Evolutionary conservation across 164 flowering plant species (phyloP), one percentile per base, ranked within the genome.

Genomic region (Aristolochia contorta): DNA sequence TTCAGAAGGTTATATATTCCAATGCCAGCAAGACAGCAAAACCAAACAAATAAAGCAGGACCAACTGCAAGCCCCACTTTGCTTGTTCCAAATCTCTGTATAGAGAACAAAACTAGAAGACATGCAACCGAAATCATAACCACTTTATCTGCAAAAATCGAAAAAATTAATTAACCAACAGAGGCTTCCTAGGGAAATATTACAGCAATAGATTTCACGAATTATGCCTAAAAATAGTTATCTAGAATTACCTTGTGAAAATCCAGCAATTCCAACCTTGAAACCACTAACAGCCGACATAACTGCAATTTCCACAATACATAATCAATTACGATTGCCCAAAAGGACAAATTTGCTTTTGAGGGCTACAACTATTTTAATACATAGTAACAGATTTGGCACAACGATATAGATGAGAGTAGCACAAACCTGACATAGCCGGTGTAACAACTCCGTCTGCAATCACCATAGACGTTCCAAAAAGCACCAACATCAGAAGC

Each of bases 371-470:
- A 37, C 43, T 10, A 37, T 37, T 37, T 37, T 37, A 37, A 37
- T 37, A 37, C 43, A 27, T 27, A 37, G 43, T 37, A 6, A 37
- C 43, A 37, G 1, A 37, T 6, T 8, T 4, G 43, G 5, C 43
- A 52, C 58, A 20, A n/a, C 61, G 24, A 20, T 48, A 30, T 27
- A 18, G 16, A 48, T 46, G 33, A 45, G 41, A 54, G 24, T 12
- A 54, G 33, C 63, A 22, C 68, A 47, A 63, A 94, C 99, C 99
- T 91, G 99, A 94, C 97, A 94, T 94, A 33, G 90, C 96, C n/a
- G 99, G 99, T 24, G 97, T 94, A 58, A 94, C 86, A 73, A 85
- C 91, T 56, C 96, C 99, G 79, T 81, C 87, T 58, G 97, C 99
- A 50, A 94, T 84, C 66, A 94, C 93, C 96, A 94, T 89, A 30